Base-by-base conservation (phyloP, 2,329 filamentous ascomycete species). In the Stachybotrys elegans region DNA sequence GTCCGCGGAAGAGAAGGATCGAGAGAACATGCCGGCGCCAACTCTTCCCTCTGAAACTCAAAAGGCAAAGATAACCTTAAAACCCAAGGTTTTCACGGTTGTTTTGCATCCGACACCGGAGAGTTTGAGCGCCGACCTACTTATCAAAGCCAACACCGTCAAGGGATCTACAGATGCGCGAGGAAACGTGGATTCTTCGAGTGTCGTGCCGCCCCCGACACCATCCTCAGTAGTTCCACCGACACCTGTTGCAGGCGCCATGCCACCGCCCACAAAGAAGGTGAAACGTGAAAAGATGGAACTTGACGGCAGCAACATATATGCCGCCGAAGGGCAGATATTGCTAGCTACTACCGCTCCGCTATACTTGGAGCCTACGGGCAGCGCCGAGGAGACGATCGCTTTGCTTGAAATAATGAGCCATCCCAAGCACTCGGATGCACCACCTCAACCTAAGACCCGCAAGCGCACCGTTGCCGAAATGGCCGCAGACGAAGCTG, bases 401-500 rank as follows among this genome's bases (percentile, higher is more conserved):
- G 73, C 75, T 11, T 73, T 94, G 4, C 73, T 97, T 4, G 81
- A 88, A 22, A 72, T 76, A 16, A 72, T 92, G 53, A 75, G 80
- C 17, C 87, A 94, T 61, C 86, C 90, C 6, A 81, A 89, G 44
- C 88, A 96, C 62, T 78, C 81, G 22, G 79, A 85, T 40, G 73
- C 81, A 35, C 84, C 89, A 9, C 92, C 93, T 1, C 79, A 86
- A 48, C 90, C 90, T 4, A 96, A 95, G 73, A 84, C 84, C 7
- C 78, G 93, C 45, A 97, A 98, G 73, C 83, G 92, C 49, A 98
- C 93, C 0, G 84, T 94, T 16, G 93, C 93, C 8, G 92, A 98
- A 61, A 81, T 97, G 71, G 93, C 89, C 8, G 92, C 92, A 7
- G 93, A 98, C 58, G 91, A 98, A 67, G 92, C 93, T 1, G 76